Evolutionary conservation across 148 eudicot species (phyloP).

Genomic region (Spergularia marina): DNA sequence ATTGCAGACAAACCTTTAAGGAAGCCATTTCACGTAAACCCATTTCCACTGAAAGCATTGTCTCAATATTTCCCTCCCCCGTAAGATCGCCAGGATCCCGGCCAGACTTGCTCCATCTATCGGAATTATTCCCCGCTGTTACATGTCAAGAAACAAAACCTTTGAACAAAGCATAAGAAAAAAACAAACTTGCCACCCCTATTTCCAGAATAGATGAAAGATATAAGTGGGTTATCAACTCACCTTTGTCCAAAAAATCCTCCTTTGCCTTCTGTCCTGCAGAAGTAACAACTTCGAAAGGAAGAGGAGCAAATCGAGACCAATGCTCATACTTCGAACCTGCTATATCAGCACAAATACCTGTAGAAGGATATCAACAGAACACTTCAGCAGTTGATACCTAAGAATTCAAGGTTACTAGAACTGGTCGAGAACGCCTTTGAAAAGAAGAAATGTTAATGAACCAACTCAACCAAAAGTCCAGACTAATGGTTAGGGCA

Average conservation of each 20-base stretch:
- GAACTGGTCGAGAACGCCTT: neutral
- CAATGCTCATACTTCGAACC: slow-evolving; percentile 81
- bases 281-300: slow-evolving; percentile 91
- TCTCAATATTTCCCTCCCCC: slow-evolving; percentile 95
- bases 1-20: slow-evolving; percentile 57
- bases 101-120: slow-evolving; percentile 50
- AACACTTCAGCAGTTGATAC: neutral
- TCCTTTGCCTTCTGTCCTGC: slow-evolving; percentile 99
- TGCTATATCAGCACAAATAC: slow-evolving; percentile 90
- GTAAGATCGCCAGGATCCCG: slow-evolving; percentile 74
- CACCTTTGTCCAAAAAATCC: slow-evolving; percentile 55
- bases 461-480: no score
- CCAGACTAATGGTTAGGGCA: no score
- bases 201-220: slow-evolving; percentile 17
- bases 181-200: neutral
- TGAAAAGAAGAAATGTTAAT: neutral
- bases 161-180: slow-evolving; percentile 3
- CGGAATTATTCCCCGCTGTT: slow-evolving; percentile 55
- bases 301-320: slow-evolving; percentile 97
- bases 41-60: slow-evolving; percentile 98
- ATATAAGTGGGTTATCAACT: slow-evolving; percentile 30
- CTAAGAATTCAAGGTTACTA: neutral
- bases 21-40: slow-evolving; percentile 91
- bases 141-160: slow-evolving; percentile 16
- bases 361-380: slow-evolving; percentile 33